phyloP scores from a whole-genome alignment of 345 rosid genomes.

The Acer yangbiense region DNA sequence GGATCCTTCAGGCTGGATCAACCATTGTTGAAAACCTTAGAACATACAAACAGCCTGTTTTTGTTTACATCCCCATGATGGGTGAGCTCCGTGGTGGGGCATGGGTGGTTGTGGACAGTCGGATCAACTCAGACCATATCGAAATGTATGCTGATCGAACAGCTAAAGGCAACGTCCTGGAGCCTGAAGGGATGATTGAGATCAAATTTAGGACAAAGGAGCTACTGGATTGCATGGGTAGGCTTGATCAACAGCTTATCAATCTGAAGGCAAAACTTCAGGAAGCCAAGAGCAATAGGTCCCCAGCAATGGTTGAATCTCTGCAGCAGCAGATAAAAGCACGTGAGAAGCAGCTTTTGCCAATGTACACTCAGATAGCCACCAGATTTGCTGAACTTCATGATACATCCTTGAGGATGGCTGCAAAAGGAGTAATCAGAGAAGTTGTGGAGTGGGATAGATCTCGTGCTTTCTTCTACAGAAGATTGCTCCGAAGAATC shows the following conservation, averaged over 20 bases:
- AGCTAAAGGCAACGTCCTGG: constrained; percentile 95
- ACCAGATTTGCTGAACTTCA: constrained; percentile 96
- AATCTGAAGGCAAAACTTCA: constrained; percentile 62
- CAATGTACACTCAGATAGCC: constrained; percentile 86
- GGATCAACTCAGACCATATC: constrained; percentile 86
- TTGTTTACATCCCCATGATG: constrained; percentile 97
- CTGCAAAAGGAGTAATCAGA: constrained; percentile 88
- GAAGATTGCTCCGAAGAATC: constrained; percentile 70
- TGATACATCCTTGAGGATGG: constrained; percentile 94
- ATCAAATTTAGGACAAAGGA: constrained; percentile 93
- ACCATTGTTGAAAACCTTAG: constrained; percentile 96
- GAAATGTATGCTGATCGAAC: constrained; percentile 98
- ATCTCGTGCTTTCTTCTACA: constrained; percentile 74
- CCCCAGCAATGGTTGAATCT: constrained; percentile 43
- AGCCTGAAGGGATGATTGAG: constrained; percentile 98
- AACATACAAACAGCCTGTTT: constrained; percentile 95
- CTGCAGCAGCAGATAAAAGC: constrained; percentile 70
- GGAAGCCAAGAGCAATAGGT: constrained; percentile 61
- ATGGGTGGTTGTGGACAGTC: constrained; percentile 98
- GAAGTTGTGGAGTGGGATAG: constrained; percentile 82
- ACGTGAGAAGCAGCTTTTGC: constrained; percentile 89
- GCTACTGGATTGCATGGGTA: constrained; percentile 95
- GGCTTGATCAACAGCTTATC: constrained; percentile 80
- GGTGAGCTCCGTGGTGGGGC: constrained; percentile 99
- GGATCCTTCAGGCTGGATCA: constrained; percentile 99